Evolutionary conservation across 2,329 filamentous ascomycete genomes (phyloP).

Genomic region (Plenodomus lindquistii): DNA sequence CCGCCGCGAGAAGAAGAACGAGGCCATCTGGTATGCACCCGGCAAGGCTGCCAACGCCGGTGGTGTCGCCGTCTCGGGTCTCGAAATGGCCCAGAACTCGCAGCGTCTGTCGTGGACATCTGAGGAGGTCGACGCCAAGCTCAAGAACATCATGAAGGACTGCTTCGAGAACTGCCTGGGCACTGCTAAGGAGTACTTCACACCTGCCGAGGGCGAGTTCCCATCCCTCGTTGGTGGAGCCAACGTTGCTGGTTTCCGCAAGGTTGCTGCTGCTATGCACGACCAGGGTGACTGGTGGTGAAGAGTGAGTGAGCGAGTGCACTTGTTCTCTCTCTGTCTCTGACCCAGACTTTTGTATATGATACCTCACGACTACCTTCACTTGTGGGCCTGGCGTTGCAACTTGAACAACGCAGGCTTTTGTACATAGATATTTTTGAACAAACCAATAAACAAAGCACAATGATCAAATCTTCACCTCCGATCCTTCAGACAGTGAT

Average conservation of each 20-base stretch:
- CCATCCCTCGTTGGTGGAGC: constrained; percentile 89
- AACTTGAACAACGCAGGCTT: neutral
- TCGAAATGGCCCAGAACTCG: constrained; percentile 99
- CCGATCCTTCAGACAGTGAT: too few relatives aligned
- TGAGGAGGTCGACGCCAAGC: constrained; percentile 88
- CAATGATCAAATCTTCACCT: neutral
- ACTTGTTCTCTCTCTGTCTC: neutral
- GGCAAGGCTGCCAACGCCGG: constrained; percentile 96
- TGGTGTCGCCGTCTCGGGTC: constrained; percentile 93
- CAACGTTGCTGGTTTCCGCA: constrained; percentile 98
- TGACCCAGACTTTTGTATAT: constrained; percentile 19
- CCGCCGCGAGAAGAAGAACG: constrained; percentile 69
- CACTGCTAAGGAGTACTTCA: constrained; percentile 88
- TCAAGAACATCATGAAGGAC: constrained; percentile 93
- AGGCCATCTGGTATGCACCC: constrained; percentile 90
- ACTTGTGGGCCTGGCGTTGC: constrained; percentile 22
- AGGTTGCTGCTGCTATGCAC: constrained; percentile 92
- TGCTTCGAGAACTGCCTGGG: constrained; percentile 88
- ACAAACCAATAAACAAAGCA: too few relatives aligned
- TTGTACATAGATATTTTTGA: constrained; percentile 28
- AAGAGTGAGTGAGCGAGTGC: constrained; percentile 15
- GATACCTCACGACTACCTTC: constrained; percentile 31
- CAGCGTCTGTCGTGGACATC: constrained; percentile 80
- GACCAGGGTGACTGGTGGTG: constrained; percentile 94
- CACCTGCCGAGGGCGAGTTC: constrained; percentile 76